Evolutionary conservation across 495 filamentous ascomycete species (phyloP).

Genomic region (Aspergillus steynii): DNA sequence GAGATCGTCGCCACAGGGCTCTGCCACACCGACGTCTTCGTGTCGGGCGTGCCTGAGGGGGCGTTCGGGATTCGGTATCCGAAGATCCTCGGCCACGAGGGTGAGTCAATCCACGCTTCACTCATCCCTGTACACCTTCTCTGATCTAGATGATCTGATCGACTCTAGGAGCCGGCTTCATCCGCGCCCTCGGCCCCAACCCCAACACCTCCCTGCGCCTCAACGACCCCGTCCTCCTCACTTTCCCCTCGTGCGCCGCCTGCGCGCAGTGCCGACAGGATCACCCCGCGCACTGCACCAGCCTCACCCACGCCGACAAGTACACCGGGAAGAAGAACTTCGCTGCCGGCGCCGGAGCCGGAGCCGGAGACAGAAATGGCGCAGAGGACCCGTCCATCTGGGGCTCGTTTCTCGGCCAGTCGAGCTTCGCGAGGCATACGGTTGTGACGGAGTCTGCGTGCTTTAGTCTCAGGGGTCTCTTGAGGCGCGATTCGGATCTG

Average conservation of each 20-base stretch:
- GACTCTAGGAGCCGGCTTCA: slow-evolving; percentile 38
- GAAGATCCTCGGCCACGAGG: slow-evolving; percentile 30
- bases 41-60: slow-evolving; percentile 14
- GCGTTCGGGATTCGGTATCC: slow-evolving; percentile 20
- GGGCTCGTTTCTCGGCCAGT: slow-evolving; percentile 41
- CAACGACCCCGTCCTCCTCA: slow-evolving; percentile 50
- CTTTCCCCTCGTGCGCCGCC: slow-evolving; percentile 38
- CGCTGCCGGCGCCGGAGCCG: slow-evolving; percentile 20
- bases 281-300: slow-evolving; percentile 30
- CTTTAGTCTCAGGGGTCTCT: slow-evolving; percentile 26
- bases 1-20: slow-evolving; percentile 41
- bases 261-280: slow-evolving; percentile 28
- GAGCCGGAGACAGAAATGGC: neutral
- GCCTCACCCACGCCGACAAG: slow-evolving; percentile 19
- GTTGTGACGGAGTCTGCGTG: slow-evolving; percentile 25
- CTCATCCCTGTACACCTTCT: no score
- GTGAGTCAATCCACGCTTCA: slow-evolving; percentile 6
- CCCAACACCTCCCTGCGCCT: slow-evolving; percentile 34
- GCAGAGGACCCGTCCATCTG: slow-evolving; percentile 13
- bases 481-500: slow-evolving; percentile 25
- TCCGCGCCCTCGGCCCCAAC: slow-evolving; percentile 35
- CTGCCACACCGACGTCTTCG: slow-evolving; percentile 42
- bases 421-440: slow-evolving; percentile 35
- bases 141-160: no score
- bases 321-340: slow-evolving; percentile 28